Base-by-base conservation (phyloP, 768 basidiomycete species). In the Boletus vermiculosoides region DNA sequence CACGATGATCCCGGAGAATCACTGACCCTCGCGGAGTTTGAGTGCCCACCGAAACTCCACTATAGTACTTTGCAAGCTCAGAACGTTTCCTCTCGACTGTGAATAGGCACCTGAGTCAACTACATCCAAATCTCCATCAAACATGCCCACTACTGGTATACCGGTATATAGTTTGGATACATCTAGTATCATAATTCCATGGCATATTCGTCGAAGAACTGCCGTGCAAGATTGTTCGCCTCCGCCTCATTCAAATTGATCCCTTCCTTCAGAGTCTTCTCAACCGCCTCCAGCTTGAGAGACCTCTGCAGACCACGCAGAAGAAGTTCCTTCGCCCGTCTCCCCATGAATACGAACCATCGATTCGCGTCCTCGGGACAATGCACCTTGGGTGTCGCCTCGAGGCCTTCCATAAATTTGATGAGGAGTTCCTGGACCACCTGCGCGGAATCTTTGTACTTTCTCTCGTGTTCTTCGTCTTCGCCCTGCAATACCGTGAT, bases 401-500 rank as follows among this genome's bases (percentile, higher is more conserved):
- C 50, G 7, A 40, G 42, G 8, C n/a, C 7, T 0, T 20, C 50
- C 36, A 63, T 50, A 20, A 61, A 67, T 0, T n/a, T 46, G 11
- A 51, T 6, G 13, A 73, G 23, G 2, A 71, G 55, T 3, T 15
- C 16, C 28, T 44, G 55, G 9, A 71, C 13, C 34, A 10, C 47
- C 45, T 40, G 1, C 45, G 13, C 31, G 30, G 70, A 73, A 9
- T 59, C 51, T 1, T 45, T 3, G 20, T 66, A 68, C 49, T 60
- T 65, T 33, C 6, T 30, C 48, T 30, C 39, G 33, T 70, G 68
- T 12, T 58, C 63, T 1, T 37, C 42, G 48, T 60, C 58, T 16
- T 67, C 63, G 22, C 58, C 67, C 11, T 45, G 61, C 30, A 71
- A 46, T 6, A 71, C 68, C 13, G 69, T 71, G 39, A 71, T 61